Evolutionary conservation across 2,329 filamentous ascomycete species (phyloP).

Genomic region (Pestalotiopsis sp.): DNA sequence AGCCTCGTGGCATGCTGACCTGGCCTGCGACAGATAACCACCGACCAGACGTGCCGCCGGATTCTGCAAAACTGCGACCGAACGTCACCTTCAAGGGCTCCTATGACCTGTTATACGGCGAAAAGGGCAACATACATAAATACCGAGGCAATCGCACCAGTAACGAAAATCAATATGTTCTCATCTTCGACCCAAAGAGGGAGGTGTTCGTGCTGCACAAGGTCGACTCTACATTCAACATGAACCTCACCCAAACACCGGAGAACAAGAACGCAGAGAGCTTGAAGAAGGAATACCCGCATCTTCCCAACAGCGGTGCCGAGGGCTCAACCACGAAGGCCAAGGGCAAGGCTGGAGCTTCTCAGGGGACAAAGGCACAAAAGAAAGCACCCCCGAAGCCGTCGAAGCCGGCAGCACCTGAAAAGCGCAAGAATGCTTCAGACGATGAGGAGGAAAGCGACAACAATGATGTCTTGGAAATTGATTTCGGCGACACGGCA

Average conservation of each 20-base stretch:
- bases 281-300: constrained; percentile 67
- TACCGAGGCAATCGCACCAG: constrained; percentile 62
- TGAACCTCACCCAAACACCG: constrained; percentile 78
- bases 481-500: constrained; percentile 50
- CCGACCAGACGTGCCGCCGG: constrained; percentile 55
- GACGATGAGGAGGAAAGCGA: constrained; percentile 53
- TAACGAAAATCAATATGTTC: constrained; percentile 60
- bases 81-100: constrained; percentile 48
- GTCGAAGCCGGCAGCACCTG: constrained; percentile 15
- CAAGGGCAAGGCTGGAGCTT: constrained; percentile 17
- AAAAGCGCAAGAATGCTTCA: constrained; percentile 35
- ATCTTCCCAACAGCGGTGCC: constrained; percentile 49
- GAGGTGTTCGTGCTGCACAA: constrained; percentile 82
- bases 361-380: constrained; percentile 9
- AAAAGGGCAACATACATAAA: constrained; percentile 54
- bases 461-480: constrained; percentile 61
- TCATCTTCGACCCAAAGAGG: constrained; percentile 75
- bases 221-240: constrained; percentile 79
- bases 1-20: neutral
- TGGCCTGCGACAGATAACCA: constrained; percentile 56
- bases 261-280: constrained; percentile 63
- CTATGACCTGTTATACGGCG: constrained; percentile 59
- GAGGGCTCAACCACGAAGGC: constrained; percentile 18
- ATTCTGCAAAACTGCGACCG: constrained; percentile 53
- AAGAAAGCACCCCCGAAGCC: neutral